Base-by-base conservation (phyloP, 768 basidiomycete species). In the Arthromyces matolae region DNA sequence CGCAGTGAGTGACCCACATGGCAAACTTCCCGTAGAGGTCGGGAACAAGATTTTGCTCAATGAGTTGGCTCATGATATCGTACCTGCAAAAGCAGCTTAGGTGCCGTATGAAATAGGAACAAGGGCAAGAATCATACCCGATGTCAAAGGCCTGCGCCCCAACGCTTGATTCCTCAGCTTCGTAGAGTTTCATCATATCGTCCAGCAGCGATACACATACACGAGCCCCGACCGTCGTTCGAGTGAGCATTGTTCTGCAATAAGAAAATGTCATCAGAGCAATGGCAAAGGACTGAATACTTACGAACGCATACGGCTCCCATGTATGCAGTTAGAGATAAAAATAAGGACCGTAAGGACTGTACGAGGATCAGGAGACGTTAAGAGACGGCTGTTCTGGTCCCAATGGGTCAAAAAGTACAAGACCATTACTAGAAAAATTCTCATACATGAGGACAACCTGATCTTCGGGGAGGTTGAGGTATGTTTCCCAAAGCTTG, bases 71-170 rank as follows among this genome's bases (percentile, higher is more conserved):
- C 60, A 87, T 78, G 9, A 89, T 76, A 25, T 73, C 72, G 61
- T 86, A 89, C 37, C 87, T 88, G 20, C 12, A 35, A 54, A 40
- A 35, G 29, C 22, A 14, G 12, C 13, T 43, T 33, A 24, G 25
- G 42, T 31, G 19, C 33, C 50, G n/a, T 53, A 44, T 39, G 1
- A 10, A n/a, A 16, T 18, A 42, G 18, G 10, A 53, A 41, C 39
- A 51, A 47, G n/a, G 24, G 19, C 31, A 50, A 24, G 36, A 23
- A 55, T 8, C 71, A 60, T 57, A 90, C 89, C 85, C 87, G 36
- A 89, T 72, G 51, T 90, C 82, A 59, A 93, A 94, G 16, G 83
- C 79, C 49, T 79, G 78, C 10, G 78, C 83, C 8, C 75, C 81
- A 38, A 84, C 80, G 29, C 71, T 80, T 8, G 75, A 71, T 41